A percentile compares a stretch with the other conserved stretches of the same genome.
phyloP scores from a whole-genome alignment of 2,329 filamentous ascomycete genomes.

The Fusarium sp. region DNA sequence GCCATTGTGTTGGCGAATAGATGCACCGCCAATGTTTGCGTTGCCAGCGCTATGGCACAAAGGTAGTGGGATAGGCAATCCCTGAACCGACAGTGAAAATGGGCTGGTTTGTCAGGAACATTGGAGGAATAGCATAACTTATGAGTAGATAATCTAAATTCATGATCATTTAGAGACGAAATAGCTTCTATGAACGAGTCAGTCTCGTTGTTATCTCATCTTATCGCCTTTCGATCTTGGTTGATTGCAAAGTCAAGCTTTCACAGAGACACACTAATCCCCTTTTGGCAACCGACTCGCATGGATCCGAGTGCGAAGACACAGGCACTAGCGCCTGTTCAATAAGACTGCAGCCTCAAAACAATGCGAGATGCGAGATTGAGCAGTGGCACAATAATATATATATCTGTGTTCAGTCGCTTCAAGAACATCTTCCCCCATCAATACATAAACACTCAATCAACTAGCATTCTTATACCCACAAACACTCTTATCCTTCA shows the following conservation, averaged over 20 bases:
- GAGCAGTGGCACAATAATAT: background rate
- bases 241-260: background rate
- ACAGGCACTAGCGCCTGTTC: background rate
- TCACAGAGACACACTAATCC: background rate
- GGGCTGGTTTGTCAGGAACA: fast-evolving
- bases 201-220: background rate
- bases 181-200: too few species aligned
- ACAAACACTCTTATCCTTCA: background rate
- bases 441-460: background rate
- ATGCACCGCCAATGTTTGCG: fast-evolving
- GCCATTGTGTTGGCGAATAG: background rate
- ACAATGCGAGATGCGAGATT: background rate
- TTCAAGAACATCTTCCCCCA: background rate
- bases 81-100: fast-evolving
- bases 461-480: background rate
- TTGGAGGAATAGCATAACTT: fast-evolving
- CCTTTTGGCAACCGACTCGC: background rate
- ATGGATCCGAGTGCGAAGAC: slow-evolving; percentile 13
- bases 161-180: fast-evolving
- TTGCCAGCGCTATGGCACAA: fast-evolving
- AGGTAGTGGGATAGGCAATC: too few species aligned
- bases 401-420: background rate
- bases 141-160: fast-evolving
- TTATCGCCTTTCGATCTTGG: background rate
- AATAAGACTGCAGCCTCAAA: background rate